Evolutionary conservation across 306 rosid species (phyloP), one percentile per base, ranked within the genome.

Genomic region (Gynostemma pentaphyllum): DNA sequence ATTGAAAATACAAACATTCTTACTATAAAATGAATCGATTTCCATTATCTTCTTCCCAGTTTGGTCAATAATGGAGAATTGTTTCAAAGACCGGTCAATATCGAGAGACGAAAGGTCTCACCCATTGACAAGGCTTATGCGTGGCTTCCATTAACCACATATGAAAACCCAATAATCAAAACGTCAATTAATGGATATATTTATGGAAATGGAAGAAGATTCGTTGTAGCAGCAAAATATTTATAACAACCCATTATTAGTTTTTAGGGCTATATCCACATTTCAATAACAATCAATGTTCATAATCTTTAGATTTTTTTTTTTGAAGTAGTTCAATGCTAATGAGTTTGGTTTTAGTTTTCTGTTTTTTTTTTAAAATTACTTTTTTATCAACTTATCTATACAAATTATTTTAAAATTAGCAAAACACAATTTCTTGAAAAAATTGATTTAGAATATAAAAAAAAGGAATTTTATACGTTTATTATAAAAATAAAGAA

Each of bases 61-160:
- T 47, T 19, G 53, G 15, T 6, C 12, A 47, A 47, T 14, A 28
- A 47, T 47, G 27, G 54, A 48, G 54, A 19, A 48, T 22, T 48
- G 28, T 24, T 47, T 7, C 9, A 27, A 34, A 47, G 10, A 47
- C 22, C 22, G 1, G 41, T 54, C 62, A 54, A 54, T 54, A 41
- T 4, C 30, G 0, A 52, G 24, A 54, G 32, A 9, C 2, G 63
- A 9, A 56, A 19, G 26, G 16, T 28, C 34, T 3, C 24, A 30
- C 27, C 21, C 24, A 32, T 32, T 32, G 63, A 56, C 63, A 32
- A 56, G 27, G 63, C 63, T 18, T 39, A 4, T 56, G 28, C 45
- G 28, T 56, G 63, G 63, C 63, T 5, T 56, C 63, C 62, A 55
- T 32, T 54, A 37, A 16, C n/a, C 62, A 29, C 26, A 6, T 52